Base-by-base conservation (phyloP, 31 red algal species). In the Odonthalia washingtoniensis region DNA sequence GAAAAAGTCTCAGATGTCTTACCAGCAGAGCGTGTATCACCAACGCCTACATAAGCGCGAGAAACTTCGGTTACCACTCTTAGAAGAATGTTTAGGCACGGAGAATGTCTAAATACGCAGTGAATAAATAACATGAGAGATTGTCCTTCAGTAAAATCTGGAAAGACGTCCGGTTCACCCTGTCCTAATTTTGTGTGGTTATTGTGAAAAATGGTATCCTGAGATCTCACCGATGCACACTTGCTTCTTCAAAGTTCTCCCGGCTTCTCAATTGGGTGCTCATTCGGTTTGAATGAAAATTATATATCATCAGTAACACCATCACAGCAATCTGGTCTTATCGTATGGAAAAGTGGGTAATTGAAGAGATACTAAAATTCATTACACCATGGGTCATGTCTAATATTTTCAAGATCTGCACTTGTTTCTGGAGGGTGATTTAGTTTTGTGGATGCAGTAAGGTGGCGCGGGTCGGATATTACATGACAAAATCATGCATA, bases 221-320 rank as follows among this genome's bases (percentile, higher is more conserved):
- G 4, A 33, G 64, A 89, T 3, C 86, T 18, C 2, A 89, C 33
- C 52, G 68, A 52, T 36, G 61, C 67, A 74, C 86, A 80, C 37
- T 45, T 41, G 18, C 72, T 35, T 72, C 78, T 79, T 44, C 79
- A 72, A 3, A 65, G 12, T 9, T 57, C 21, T 79, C 32, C 38
- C 14, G 4, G 65, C 62, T 17, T 68, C 33, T 0, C 75, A 60
- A 34, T 62, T 4, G 35, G 77, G 34, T 14, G 0, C 30, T 2
- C 63, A 42, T 0, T 46, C 12, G 39, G 61, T 18, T 0, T 42
- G 75, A 16, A 79, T 33, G 16, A 80, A 38, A 9, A 14, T 34
- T 70, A 43, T 0, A 89, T 70, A 21, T 89, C 86, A n/a, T 70
- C 24, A 3, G 60, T 89, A n/a, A 81, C 77, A 18, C 86, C 86